phyloP scores from a whole-genome alignment of 305 asterid species.

The Fraxinus platypoda region DNA sequence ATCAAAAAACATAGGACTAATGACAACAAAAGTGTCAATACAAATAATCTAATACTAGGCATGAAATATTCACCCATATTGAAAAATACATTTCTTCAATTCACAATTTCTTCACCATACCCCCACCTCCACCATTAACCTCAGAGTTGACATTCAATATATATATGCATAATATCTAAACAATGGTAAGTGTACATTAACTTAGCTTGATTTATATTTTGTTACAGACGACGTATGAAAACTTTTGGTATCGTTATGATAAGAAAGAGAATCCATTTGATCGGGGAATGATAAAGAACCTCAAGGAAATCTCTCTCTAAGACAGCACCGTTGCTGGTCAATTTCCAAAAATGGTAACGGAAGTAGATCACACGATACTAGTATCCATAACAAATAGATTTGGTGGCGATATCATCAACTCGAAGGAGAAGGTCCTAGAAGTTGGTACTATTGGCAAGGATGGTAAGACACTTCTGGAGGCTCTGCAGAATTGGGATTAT shows the following conservation, averaged over 20 bases:
- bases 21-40: no score
- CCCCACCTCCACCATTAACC: no score
- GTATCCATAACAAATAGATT: conserved; percentile 36
- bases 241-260: conserved; percentile 83
- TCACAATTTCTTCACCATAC: no score
- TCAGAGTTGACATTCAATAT: no score
- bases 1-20: no score
- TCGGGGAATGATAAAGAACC: conserved; percentile 53
- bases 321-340: conserved; percentile 45
- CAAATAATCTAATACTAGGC: neutral
- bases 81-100: no score
- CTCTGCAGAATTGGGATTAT: conserved; percentile 35
- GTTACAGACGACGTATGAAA: conserved; percentile 84
- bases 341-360: conserved; percentile 75
- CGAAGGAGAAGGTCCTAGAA: conserved; percentile 39
- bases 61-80: neutral
- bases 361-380: conserved; percentile 44
- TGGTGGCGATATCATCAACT: conserved; percentile 23
- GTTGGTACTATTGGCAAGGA: conserved; percentile 32
- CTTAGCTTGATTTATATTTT: no score
- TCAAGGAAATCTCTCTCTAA: conserved; percentile 62
- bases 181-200: no score
- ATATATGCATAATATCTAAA: no score
- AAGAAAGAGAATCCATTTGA: conserved; percentile 79
- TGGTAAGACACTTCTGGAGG: conserved; percentile 23